Evolutionary conservation across 495 filamentous ascomycete species (phyloP), one percentile per base, ranked within the genome.

Genomic region (Gamarada debralockiae): DNA sequence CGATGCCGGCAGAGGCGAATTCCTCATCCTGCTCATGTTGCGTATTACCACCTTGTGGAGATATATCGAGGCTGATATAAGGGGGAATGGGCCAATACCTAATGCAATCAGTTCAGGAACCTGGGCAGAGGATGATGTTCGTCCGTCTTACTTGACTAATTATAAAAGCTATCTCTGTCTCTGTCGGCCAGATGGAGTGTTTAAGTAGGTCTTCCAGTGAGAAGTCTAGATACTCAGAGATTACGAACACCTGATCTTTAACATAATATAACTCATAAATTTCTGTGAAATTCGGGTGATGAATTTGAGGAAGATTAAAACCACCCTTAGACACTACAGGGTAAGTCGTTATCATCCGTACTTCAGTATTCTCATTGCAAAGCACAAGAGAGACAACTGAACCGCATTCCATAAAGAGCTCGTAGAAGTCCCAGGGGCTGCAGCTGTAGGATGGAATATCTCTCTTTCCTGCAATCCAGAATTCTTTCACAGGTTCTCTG

Each of bases 381-480:
- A 55, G 52, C 20, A 49, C 36, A 10, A 55, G 44, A n/a, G 18
- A 41, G 29, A 3, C 23, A n/a, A 23, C 34, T 40, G 22, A 42
- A 15, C 17, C 44, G 22, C 22, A 38, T 42, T 33, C 42, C 6
- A 55, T 21, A 21, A 55, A 55, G 36, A 34, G 52, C 37, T 49
- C 37, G 18, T 49, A 55, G 45, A 55, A 55, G 52, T 55, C 44
- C 45, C 45, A 55, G 33, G 52, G 45, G 44, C 24, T 48, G 25
- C 34, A 49, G 22, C 10, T 41, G 23, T 37, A 55, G 34, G 15
- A 49, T 13, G 52, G 52, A 17, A 55, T 49, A 31, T 55, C 39
- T 21, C 37, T 40, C 24, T 41, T 49, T 9, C 44, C 15, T 27
- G 45, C 33, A 8, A 22, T 23, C 52, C 52, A 55, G 52, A 55